phyloP scores from a whole-genome alignment of 345 rosid species.

The Hevea brasiliensis region DNA sequence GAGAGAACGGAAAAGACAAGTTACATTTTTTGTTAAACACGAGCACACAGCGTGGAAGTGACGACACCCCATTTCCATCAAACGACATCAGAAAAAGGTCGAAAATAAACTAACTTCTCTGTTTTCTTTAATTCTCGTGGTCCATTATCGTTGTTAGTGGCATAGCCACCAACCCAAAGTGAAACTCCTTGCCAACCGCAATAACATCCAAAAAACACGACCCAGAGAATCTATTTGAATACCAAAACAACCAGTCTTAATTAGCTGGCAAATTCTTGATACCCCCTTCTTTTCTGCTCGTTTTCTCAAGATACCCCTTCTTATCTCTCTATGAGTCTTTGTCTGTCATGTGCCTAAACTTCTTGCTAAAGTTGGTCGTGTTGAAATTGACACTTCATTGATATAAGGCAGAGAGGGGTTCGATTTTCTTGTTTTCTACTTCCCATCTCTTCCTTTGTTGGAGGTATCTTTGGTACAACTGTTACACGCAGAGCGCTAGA shows the following conservation, averaged over 20 bases:
- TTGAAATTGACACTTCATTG: neutral
- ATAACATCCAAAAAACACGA: neutral
- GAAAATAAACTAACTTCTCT: neutral
- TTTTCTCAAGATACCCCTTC: slow-evolving; percentile 7
- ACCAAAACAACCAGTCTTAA: neutral
- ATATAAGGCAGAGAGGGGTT: neutral
- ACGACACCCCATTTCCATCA: neutral
- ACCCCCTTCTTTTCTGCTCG: neutral
- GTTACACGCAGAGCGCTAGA: neutral
- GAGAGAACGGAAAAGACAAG: slow-evolving; percentile 5
- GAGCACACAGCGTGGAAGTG: neutral
- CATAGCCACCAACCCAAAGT: neutral
- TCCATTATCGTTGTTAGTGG: slow-evolving; percentile 6
- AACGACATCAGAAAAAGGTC: neutral
- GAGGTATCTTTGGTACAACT: neutral
- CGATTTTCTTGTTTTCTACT: neutral
- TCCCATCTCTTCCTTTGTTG: neutral
- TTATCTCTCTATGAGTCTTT: neutral
- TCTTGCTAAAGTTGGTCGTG: neutral
- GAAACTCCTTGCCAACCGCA: slow-evolving; percentile 5
- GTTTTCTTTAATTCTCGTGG: neutral
- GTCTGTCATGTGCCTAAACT: neutral
- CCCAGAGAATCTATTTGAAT: neutral
- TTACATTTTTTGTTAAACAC: neutral
- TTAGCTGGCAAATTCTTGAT: neutral